Base-by-base conservation (phyloP, 495 filamentous ascomycete genomes). In the Parmelia sp. region DNA sequence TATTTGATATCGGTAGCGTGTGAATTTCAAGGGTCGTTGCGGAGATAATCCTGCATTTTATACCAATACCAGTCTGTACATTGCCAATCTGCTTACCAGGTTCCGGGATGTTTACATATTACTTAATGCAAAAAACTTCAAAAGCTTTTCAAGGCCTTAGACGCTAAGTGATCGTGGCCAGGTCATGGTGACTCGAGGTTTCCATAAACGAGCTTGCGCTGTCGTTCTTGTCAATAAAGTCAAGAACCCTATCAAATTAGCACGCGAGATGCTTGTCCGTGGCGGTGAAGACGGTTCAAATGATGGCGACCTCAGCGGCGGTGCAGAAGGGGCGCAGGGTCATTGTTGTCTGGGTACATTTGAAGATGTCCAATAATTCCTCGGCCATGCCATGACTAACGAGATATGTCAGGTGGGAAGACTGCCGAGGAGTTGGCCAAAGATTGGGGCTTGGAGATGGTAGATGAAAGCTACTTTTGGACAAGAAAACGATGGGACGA, bases 401-500 rank as follows among this genome's bases (percentile, higher is more conserved):
- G n/a, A n/a, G n/a, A n/a, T n/a, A n/a, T n/a, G n/a, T n/a, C n/a
- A n/a, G n/a, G 69, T 55, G 66, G 69, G 2, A 72, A 74, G 40
- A 80, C 85, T 61, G 85, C 88, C 19, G 91, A 96, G 76, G 70
- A 71, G 29, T 73, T 95, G 40, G 90, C 91, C 1, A 68, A 75
- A 40, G 72, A 79, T 63, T 96, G 92, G 83, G 89, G 88, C 1
- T 68, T 93, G n/a, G 87, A 90, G 64, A 81, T 88, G 58, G 88
- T 87, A 21, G 78, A 84, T 0, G 80, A 86, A 37, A 75, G 77
- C 15, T 96, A 92, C 74, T 96, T 90, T 71, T 95, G 84, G 76
- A 92, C 90, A 44, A 78, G 85, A 79, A 82, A 78, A 63, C 77
- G 90, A 59, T 96, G 92, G 91, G 85, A 92, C 60, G 90, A 96